Evolutionary conservation across 163 green algal genomes (phyloP), one percentile per base, ranked within the genome.

Genomic region (Picocystis sp.): DNA sequence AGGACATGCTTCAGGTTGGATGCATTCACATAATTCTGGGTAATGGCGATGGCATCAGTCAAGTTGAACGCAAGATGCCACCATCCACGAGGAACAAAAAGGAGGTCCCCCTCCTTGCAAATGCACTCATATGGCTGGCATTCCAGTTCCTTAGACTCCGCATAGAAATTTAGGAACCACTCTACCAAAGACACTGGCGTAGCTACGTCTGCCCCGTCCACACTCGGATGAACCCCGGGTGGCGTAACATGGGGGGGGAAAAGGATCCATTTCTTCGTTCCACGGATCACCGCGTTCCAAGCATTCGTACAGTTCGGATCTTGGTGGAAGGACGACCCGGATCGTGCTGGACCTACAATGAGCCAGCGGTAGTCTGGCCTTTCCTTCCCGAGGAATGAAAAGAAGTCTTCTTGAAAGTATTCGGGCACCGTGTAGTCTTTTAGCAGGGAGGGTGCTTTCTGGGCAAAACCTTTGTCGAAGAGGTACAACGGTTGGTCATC

Each of bases 291-390:
- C 0, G 75, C 87, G 55, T 98, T 98, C 90, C 90, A 98, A 8
- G 89, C 89, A 17, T 59, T 83, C 0, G 89, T 98, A 22, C 66
- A 63, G 72, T 97, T 97, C 25, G 89, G 89, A 68, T 98, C 89
- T 43, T 78, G 65, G 60, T 84, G 86, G 60, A 90, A 94, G 11
- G 63, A 79, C 13, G 67, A 84, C 21, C 89, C 89, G 19, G 69
- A 87, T 22, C 84, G 71, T 2, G 34, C 10, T 0, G 85, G 78
- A 1, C 89, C 89, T 10, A 88, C 62, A 49, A 98, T 97, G 29
- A 98, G 70, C 89, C 89, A 98, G 41, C 84, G 69, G 72, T 87
- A 84, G 5, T 84, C 84, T n/a, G 86, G 86, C 29, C 86, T 55
- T 23, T 80, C 65, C 65, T 93, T 77, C 3, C 84, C 86, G 21